phyloP scores from a whole-genome alignment of 192 early-diverging fungal genomes.

The Dispira parvispora region DNA sequence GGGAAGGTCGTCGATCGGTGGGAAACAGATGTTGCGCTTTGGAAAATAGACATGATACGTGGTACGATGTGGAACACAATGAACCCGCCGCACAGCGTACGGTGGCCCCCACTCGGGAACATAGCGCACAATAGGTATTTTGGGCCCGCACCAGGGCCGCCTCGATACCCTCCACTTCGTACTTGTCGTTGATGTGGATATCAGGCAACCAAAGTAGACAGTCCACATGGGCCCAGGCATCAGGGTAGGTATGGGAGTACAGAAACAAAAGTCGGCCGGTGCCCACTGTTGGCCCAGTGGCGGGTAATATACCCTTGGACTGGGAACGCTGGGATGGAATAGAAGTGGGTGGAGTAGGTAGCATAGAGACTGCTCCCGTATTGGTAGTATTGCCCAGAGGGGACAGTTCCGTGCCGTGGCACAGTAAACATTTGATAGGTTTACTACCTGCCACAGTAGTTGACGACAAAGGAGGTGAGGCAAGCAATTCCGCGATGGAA shows the following conservation, averaged over 20 bases:
- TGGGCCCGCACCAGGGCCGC: conserved; percentile 4
- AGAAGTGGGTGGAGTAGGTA: neutral
- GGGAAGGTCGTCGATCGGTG: neutral
- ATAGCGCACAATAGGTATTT: neutral
- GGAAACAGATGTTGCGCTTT: neutral
- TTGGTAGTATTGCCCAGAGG: neutral
- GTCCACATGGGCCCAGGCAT: conserved; percentile 4
- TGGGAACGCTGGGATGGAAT: neutral
- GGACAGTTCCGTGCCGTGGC: conserved; percentile 5
- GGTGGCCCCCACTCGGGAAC: conserved; percentile 4
- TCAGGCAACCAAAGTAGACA: conserved; percentile 1
- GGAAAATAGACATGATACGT: conserved; percentile 4
- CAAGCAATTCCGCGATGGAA: neutral
- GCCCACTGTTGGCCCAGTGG: neutral
- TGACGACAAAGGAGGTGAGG: neutral
- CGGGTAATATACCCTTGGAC: neutral
- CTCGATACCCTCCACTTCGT: conserved; percentile 9
- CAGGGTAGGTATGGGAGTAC: conserved; percentile 1
- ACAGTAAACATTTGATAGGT: conserved; percentile 1
- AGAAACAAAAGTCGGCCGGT: conserved; percentile 1
- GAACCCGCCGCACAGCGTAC: neutral
- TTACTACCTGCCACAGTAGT: neutral
- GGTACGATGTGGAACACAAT: conserved; percentile 2
- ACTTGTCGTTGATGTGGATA: conserved; percentile 6
- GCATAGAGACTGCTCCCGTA: neutral